Base-by-base conservation (phyloP, 2,329 filamentous ascomycete species). In the Bretziella fagacearum region DNA sequence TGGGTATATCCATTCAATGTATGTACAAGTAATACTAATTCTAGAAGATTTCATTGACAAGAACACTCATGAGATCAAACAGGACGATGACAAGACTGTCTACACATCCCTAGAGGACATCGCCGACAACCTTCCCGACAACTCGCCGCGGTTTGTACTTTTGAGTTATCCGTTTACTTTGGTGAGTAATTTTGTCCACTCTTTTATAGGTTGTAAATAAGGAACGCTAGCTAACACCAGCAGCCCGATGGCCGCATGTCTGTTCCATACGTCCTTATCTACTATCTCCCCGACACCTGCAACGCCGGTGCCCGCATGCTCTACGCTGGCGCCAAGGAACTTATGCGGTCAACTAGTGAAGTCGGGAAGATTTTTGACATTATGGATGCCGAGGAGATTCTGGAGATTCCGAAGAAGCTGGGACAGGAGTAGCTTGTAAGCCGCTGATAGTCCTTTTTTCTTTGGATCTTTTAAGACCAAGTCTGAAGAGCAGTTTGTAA, bases 271-370 rank as follows among this genome's bases (percentile, higher is more conserved):
- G 85, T 95, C 40, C 75, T 96, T 60, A 66, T 98, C 18, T 95
- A 93, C 68, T 96, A 94, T 65, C 77, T 96, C 18, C 91, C 91
- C 6, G 81, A 80, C 44, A 95, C 89, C 42, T 91, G 84, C 65
- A 95, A 93, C 61, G 76, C 73, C 54, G 83, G 87, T 58, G 68
- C 82, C 58, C 77, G 84, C 55, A 96, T 96, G 91, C 68, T 91
- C 59, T 98, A 96, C 61, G 91, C 91, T 25, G 83, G 87, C 32
- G 91, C 91, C 36, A 94, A 95, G 64, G 91, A 98, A 66, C 65
- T 96, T 61, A 86, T 96, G 81, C 77, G 87, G 53, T 93, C 84
- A 59, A 93, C 84, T 47, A 84, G 84, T 50, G 86, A 95, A 65
- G 87, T 86, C n/a, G 80, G 81, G 46, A 77, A 75, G 55, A 80